Evolutionary conservation across 352 stramenopile genomes (phyloP), one percentile per base, ranked within the genome.

Genomic region (Paralagenidium karlingii): DNA sequence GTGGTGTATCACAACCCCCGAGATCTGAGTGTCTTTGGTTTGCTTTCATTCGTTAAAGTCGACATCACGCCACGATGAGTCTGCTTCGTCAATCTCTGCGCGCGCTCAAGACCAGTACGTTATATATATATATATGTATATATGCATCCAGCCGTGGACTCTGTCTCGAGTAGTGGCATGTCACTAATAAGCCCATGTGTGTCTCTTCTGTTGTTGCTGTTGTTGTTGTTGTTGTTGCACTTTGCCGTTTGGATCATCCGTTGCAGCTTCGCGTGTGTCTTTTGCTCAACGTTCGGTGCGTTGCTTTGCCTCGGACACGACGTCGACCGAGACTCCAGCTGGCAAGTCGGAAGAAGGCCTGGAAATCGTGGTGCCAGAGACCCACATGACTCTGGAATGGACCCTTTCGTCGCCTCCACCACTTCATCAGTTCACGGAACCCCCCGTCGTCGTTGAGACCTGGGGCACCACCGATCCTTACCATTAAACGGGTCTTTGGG

Each of bases 371-470:
- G 68, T 93, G 37, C 76, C 79, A 24, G 77, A 87, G 47, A 51
- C 87, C 32, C 58, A 81, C 57, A 62, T 82, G 55, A 85, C 75
- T 34, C 60, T 94, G 15, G 80, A 94, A 59, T 94, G 77, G 77
- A 68, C 79, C 51, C 58, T 94, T 46, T 58, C 54, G 43, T 86
- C 75, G 50, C 80, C 80, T 11, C 75, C 80, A 51, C 80, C 80
- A 51, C 43, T 91, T 60, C 80, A 94, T 58, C 80, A 94, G 73
- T 94, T 94, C 46, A 75, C 89, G 24, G 80, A 94, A 49, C 60
- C 77, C 11, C 80, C 80, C 40, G 67, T 94, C 45, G 69, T 94
- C 53, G 77, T 94, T 27, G 80, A 94, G 61, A 91, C 77, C 33
- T 89, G 80, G 53, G 80, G 75, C 55, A 62, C 78, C 47, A 63